Evolutionary conservation across 2,329 filamentous ascomycete species (phyloP).

Genomic region (Xylaria polymorpha): DNA sequence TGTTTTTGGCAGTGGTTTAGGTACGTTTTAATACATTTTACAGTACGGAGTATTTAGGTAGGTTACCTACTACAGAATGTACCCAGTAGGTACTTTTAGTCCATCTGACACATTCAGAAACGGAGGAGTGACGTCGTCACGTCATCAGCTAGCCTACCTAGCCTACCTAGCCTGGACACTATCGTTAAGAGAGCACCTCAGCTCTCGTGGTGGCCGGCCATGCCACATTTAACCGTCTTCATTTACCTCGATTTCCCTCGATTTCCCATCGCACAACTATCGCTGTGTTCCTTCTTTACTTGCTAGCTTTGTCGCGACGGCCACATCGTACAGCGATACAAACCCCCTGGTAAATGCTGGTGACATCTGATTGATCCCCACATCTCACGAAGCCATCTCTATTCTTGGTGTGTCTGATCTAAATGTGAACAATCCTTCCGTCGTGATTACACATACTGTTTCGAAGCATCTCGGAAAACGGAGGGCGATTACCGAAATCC

Average conservation of each 20-base stretch:
- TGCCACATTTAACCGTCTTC: constrained; percentile 11
- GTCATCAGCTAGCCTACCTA: constrained; percentile 20
- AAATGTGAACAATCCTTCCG: constrained; percentile 5
- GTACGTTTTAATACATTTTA: too few relatives aligned
- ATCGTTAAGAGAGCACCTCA: constrained; percentile 9
- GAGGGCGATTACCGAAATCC: background rate
- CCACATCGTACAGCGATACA: background rate
- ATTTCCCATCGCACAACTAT: background rate
- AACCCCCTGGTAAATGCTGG: background rate
- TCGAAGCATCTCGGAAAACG: constrained; percentile 1
- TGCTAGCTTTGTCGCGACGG: constrained; percentile 1
- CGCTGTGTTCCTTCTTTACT: background rate
- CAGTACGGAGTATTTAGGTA: too few relatives aligned
- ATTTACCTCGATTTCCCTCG: background rate
- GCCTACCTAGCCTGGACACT: background rate
- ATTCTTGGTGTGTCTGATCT: background rate
- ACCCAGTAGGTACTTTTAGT: background rate
- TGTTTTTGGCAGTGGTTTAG: background rate
- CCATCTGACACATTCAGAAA: constrained; percentile 15
- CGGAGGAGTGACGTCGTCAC: constrained; percentile 23
- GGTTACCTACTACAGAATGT: too few relatives aligned
- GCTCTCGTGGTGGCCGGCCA: background rate
- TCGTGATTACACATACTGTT: background rate
- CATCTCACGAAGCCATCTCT: background rate
- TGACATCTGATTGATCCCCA: background rate